phyloP scores from a whole-genome alignment of 2,329 filamentous ascomycete species.

The Colletotrichum acutatum region DNA sequence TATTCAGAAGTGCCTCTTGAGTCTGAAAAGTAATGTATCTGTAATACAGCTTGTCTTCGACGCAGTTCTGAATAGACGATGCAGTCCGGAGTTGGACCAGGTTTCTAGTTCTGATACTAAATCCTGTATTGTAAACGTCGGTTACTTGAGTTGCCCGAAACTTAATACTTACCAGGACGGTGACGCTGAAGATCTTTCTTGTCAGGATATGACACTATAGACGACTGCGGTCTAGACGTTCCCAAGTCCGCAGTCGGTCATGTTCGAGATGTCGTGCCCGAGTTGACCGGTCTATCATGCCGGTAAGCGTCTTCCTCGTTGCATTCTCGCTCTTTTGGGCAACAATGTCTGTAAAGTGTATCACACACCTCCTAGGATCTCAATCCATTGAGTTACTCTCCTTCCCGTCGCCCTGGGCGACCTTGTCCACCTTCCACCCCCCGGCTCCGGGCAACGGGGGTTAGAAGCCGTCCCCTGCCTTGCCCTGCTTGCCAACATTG shows the following conservation, averaged over 20 bases:
- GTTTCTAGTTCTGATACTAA: neutral
- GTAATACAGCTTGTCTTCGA: neutral
- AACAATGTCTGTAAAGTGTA: constrained; percentile 1
- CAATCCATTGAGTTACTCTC: constrained; percentile 5
- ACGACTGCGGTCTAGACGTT: neutral
- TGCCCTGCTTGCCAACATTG: neutral
- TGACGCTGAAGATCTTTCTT: too few species aligned
- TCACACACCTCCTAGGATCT: constrained; percentile 5
- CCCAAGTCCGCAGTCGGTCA: neutral
- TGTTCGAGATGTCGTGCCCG: neutral
- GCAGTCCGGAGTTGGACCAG: constrained; percentile 6
- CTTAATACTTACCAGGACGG: too few species aligned
- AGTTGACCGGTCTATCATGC: neutral
- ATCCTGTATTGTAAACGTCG: neutral
- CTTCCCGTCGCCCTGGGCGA: neutral
- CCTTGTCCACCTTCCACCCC: neutral
- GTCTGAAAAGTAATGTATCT: constrained; percentile 12
- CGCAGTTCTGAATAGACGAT: neutral
- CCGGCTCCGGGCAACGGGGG: neutral
- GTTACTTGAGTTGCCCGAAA: neutral
- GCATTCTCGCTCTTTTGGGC: neutral
- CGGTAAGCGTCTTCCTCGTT: neutral
- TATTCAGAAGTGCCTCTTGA: neutral
- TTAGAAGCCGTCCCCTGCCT: neutral
- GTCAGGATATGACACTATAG: neutral